Evolutionary conservation across 805 yeast species (phyloP), one percentile per base, ranked within the genome.

Genomic region (Blastobotrys attinorum): DNA sequence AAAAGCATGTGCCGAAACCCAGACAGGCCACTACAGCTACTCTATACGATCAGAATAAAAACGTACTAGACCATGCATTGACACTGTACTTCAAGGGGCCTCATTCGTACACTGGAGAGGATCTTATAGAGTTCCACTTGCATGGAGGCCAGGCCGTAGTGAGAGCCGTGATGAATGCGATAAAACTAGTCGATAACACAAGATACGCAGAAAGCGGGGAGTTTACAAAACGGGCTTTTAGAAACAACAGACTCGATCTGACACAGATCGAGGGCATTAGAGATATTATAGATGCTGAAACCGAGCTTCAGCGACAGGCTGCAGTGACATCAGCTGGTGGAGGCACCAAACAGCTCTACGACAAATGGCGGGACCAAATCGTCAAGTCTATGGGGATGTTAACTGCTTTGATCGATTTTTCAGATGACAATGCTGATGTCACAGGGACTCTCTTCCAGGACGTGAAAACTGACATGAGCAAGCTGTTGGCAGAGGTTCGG

Each of bases 61-160:
- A 43, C 8, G 52, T 89, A 2, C 61, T 92, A 6, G 98, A 92
- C 62, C 83, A 85, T 48, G 85, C 96, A 0, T 61, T 92, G 16
- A 67, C 81, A 0, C 55, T 88, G 1, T 81, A 65, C 55, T 89
- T 90, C 62, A 60, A 75, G 15, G 73, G 73, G 1, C 97, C 97
- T 0, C 66, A 71, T 11, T 81, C 96, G 0, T 92, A 81, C 56
- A 92, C 97, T 0, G 98, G 98, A 1, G 97, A 92, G 60, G 96
- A 90, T 53, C 54, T 83, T 21, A 66, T 89, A 7, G 98, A 92
- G 56, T 60, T 92, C n/a, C 97, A 92, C 57, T 62, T 85, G 2
- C 98, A 92, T 61, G 98, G 98, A 3, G 97, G 97, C 3, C 77
- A 73, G 10, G 96, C 97, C 0, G 86, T 90, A 1, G 75, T 85